Evolutionary conservation across 306 rosid species (phyloP).

Genomic region (Trifolium subterraneum): DNA sequence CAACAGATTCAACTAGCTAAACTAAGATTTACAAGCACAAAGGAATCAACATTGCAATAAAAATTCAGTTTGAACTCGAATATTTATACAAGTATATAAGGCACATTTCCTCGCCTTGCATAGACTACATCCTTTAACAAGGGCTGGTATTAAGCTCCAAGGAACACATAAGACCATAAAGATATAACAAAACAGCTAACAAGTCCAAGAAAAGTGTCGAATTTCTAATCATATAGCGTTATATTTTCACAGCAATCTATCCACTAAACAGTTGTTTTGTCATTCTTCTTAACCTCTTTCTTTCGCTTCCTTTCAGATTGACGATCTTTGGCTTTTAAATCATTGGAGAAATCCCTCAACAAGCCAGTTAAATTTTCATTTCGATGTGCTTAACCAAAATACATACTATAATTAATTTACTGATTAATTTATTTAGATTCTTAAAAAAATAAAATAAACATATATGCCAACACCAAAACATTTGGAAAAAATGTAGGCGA

Average conservation of each 20-base stretch:
- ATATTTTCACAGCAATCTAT: background rate
- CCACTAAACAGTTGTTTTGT: slow-evolving; percentile 45
- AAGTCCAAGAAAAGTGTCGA: slow-evolving; percentile 8
- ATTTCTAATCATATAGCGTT: slow-evolving; percentile 3
- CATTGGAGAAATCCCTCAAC: slow-evolving; percentile 68
- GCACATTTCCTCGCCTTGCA: background rate
- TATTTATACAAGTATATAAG: background rate
- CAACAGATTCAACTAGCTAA: background rate
- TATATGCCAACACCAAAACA: background rate
- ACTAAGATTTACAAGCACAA: slow-evolving; percentile 4
- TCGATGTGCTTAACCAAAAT: slow-evolving; percentile 72
- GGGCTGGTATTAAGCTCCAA: too few relatives aligned
- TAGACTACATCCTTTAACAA: too few relatives aligned
- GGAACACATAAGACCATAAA: background rate
- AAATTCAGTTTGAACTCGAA: background rate
- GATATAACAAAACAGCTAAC: background rate
- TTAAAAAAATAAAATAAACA: background rate
- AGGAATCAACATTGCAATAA: background rate
- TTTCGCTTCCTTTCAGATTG: slow-evolving; percentile 81
- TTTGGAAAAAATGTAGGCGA: background rate
- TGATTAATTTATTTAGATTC: background rate
- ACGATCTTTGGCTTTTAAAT: slow-evolving; percentile 78
- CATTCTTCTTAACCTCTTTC: slow-evolving; percentile 62
- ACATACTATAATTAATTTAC: background rate
- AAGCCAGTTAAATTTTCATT: slow-evolving; percentile 72